Evolutionary conservation across 495 filamentous ascomycete species (phyloP).

Genomic region (Neurospora tetraspora): DNA sequence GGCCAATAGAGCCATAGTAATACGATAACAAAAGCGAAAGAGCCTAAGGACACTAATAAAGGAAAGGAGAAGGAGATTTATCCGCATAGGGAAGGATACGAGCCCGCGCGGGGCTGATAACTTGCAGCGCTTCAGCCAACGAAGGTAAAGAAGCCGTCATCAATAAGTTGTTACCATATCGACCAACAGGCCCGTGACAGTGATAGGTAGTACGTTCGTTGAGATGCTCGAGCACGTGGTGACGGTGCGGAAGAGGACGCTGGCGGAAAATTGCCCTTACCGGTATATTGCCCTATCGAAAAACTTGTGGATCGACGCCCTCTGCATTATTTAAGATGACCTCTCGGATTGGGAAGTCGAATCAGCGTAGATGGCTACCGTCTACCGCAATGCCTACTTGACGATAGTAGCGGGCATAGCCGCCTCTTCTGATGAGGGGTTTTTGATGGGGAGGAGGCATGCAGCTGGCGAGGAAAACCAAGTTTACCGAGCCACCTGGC

Average conservation of each 20-base stretch:
- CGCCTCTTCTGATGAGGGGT: neutral
- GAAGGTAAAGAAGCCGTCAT: no score
- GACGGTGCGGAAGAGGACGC: no score
- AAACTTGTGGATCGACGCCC: constrained; percentile 18
- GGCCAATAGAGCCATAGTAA: no score
- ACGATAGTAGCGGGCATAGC: constrained; percentile 6
- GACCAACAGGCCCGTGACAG: no score
- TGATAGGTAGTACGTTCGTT: neutral
- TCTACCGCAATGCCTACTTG: constrained; percentile 4
- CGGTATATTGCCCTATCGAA: no score
- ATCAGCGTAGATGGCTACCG: constrained; percentile 2
- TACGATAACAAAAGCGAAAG: no score
- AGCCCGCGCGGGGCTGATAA: neutral
- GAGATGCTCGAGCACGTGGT: no score
- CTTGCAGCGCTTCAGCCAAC: neutral
- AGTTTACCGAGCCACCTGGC: no score
- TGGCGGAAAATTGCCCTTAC: no score
- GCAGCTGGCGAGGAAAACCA: no score
- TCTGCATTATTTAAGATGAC: constrained; percentile 18
- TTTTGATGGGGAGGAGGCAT: neutral
- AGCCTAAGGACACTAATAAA: no score
- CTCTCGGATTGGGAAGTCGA: neutral
- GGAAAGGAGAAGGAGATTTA: neutral
- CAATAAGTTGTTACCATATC: no score
- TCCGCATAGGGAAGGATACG: neutral